A percentile compares a stretch with the other conserved stretches of the same genome.
These are phyloP conservation scores for Salix suchowensis DNA, from an alignment of 345 rosid species.

Conservation along the genomic window DNA sequence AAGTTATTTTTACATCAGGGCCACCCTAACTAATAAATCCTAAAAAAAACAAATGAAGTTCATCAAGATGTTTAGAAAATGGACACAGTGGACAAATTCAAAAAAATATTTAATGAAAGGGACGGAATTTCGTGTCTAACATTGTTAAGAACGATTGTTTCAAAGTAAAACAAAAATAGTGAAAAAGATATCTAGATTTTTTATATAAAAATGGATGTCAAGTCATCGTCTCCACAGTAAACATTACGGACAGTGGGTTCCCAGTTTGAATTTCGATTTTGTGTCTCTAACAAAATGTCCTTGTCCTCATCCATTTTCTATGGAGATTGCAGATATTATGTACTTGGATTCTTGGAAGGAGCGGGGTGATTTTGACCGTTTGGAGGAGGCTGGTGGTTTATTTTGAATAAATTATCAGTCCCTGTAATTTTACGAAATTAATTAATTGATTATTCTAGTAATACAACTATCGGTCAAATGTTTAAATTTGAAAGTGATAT, in stretches of 20 bases:
- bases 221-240: conserved; percentile 21
- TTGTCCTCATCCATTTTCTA: background rate
- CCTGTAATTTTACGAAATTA: background rate
- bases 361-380: background rate
- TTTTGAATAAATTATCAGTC: background rate
- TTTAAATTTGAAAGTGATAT: no score
- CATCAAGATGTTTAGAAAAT: no score
- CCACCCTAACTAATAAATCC: background rate
- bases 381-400: background rate
- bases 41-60: no score
- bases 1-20: background rate
- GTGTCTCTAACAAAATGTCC: no score
- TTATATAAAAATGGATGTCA: background rate
- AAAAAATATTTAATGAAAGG: background rate
- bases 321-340: background rate
- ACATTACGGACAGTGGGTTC: background rate
- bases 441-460: background rate
- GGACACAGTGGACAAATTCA: background rate
- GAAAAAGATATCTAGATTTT: background rate
- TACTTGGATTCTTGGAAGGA: background rate
- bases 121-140: background rate
- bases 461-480: no score
- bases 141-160: background rate
- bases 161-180: background rate
- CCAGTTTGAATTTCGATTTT: conserved; percentile 20